These are phyloP conservation scores for Apiospora koreana DNA, from an alignment of 2,329 filamentous ascomycete genomes.

Conservation along the genomic window DNA sequence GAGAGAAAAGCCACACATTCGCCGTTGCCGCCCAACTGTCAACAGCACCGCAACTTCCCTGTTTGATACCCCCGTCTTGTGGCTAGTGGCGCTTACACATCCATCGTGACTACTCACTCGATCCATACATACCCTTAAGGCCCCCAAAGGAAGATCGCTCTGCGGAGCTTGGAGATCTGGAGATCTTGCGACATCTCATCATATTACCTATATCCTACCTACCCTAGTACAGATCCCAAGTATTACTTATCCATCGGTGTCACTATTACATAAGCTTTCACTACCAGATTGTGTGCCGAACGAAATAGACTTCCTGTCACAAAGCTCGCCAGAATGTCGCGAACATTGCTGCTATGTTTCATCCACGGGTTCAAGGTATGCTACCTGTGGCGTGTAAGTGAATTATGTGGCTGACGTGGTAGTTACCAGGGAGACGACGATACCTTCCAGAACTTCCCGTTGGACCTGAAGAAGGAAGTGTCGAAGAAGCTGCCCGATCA, in stretches of 20 bases:
- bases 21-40: background rate
- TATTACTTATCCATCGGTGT: background rate
- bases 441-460: conserved; percentile 68
- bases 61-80: conserved; percentile 12
- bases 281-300: background rate
- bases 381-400: background rate
- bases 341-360: conserved; percentile 69
- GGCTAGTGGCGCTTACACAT: conserved; percentile 13
- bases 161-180: background rate
- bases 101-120: background rate
- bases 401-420: background rate
- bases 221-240: background rate
- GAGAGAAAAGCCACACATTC: background rate
- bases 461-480: conserved; percentile 60
- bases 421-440: conserved; percentile 61
- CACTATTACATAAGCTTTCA: background rate
- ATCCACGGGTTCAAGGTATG: conserved; percentile 73
- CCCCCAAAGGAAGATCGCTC: background rate
- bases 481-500: conserved; percentile 61
- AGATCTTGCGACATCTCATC: background rate
- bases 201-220: background rate
- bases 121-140: background rate
- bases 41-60: conserved; percentile 11
- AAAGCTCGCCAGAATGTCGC: conserved; percentile 35
- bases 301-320: background rate